Evolutionary conservation across 2,329 filamentous ascomycete genomes (phyloP).

Genomic region (Alternaria burnsii): DNA sequence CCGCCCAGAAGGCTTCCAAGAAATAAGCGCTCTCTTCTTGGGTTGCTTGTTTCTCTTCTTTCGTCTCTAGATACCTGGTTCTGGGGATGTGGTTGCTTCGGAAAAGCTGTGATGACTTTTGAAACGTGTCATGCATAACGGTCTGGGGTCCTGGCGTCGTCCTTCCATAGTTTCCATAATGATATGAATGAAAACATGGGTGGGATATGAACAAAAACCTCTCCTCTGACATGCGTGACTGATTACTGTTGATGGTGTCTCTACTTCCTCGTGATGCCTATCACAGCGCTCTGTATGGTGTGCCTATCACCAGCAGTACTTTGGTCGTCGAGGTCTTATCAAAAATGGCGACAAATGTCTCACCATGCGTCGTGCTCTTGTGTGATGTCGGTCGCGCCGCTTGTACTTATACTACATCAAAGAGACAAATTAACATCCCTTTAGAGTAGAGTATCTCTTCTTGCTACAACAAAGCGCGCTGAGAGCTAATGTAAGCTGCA

Average conservation of each 20-base stretch:
- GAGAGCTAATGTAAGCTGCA: no score
- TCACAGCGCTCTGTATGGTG: background rate
- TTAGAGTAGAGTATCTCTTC: no score
- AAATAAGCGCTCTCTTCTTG: constrained; percentile 49
- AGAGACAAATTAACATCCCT: no score
- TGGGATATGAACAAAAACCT: constrained; percentile 30
- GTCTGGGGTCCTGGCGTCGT: constrained; percentile 47
- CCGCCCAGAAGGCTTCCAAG: constrained; percentile 53
- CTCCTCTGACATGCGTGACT: background rate
- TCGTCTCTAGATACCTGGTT: constrained; percentile 46
- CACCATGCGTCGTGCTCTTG: background rate
- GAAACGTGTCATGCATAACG: constrained; percentile 50
- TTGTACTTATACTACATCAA: background rate
- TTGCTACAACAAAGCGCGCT: no score
- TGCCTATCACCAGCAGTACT: no score
- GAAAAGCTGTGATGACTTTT: constrained; percentile 50
- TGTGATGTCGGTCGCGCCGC: background rate
- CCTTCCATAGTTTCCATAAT: constrained; percentile 53
- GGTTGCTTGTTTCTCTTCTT: constrained; percentile 46
- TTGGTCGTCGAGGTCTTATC: background rate
- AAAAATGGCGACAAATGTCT: background rate
- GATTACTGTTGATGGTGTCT: background rate
- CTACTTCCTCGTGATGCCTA: background rate
- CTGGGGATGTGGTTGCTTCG: constrained; percentile 51
- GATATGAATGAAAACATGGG: constrained; percentile 51